Percentiles rank a stretch among this genome's conserved stretches.
Evolutionary conservation across 306 rosid species (phyloP).

Genomic region (Inga oerstediana): DNA sequence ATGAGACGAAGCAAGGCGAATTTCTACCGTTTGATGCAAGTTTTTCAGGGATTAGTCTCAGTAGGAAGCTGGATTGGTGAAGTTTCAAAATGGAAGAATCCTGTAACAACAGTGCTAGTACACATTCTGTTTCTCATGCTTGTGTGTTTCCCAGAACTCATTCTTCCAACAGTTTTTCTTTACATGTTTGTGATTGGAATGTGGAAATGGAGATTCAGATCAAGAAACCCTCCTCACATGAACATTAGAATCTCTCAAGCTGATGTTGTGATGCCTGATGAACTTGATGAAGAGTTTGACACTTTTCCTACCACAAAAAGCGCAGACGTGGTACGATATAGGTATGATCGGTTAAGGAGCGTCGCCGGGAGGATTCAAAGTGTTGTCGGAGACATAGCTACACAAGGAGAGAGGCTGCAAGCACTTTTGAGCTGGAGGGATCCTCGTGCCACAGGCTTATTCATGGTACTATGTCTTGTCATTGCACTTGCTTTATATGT

Average conservation of each 20-base stretch:
- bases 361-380: slow-evolving; percentile 85
- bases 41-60: slow-evolving; percentile 55
- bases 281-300: slow-evolving; percentile 92
- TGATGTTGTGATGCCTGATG: slow-evolving; percentile 60
- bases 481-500: slow-evolving; percentile 67
- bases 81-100: slow-evolving; percentile 70
- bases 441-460: slow-evolving; percentile 82
- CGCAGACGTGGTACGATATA: slow-evolving; percentile 61
- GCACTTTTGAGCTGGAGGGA: slow-evolving; percentile 93
- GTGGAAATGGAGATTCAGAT: slow-evolving; percentile 84
- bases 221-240: slow-evolving; percentile 87
- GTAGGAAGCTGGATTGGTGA: slow-evolving; percentile 79
- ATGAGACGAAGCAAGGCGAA: slow-evolving; percentile 98
- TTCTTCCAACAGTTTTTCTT: slow-evolving; percentile 81
- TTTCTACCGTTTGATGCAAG: slow-evolving; percentile 61
- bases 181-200: slow-evolving; percentile 89
- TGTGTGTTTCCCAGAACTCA: slow-evolving; percentile 77
- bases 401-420: slow-evolving; percentile 84
- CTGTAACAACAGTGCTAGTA: slow-evolving; percentile 74
- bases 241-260: slow-evolving; percentile 73
- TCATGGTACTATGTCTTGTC: slow-evolving; percentile 61
- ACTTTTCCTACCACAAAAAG: slow-evolving; percentile 62
- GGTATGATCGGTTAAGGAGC: slow-evolving; percentile 86
- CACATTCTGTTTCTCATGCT: slow-evolving; percentile 84
- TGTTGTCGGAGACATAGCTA: slow-evolving; percentile 87